Evolutionary conservation across 441 rosid species (phyloP).

Genomic region (Arabidopsis lyrata): DNA sequence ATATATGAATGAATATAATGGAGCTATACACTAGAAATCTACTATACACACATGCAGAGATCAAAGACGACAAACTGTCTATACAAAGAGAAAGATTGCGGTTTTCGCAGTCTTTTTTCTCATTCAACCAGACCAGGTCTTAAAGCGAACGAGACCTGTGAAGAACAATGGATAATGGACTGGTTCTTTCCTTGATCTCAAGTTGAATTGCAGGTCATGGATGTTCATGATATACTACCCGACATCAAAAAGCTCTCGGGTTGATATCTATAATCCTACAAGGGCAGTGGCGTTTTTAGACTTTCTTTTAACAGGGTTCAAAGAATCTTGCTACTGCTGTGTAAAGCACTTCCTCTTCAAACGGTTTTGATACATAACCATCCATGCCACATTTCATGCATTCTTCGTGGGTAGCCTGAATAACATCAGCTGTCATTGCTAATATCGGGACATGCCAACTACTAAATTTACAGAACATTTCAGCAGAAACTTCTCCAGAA

Average conservation of each 20-base stretch:
- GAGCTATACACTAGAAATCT: slow-evolving; percentile 38
- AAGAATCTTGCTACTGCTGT: slow-evolving; percentile 79
- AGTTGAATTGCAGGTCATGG: slow-evolving; percentile 14
- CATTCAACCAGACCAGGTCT: slow-evolving; percentile 11
- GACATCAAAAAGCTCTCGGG: slow-evolving; percentile 24
- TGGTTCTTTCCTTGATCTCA: slow-evolving; percentile 44
- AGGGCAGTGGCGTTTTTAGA: slow-evolving; percentile 6
- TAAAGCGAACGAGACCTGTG: slow-evolving; percentile 4
- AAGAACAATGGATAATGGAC: slow-evolving; percentile 6
- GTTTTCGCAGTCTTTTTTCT: slow-evolving; percentile 14
- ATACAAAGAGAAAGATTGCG: slow-evolving; percentile 23
- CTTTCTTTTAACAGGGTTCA: slow-evolving; percentile 51
- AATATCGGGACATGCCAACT: slow-evolving; percentile 83
- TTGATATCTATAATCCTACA: slow-evolving; percentile 21
- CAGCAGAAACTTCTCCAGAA: slow-evolving; percentile 56
- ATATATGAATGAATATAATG: slow-evolving; percentile 33
- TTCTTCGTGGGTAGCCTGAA: slow-evolving; percentile 78
- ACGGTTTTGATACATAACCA: slow-evolving; percentile 86
- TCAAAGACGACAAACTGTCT: slow-evolving; percentile 13
- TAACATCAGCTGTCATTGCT: slow-evolving; percentile 98
- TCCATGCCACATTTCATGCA: slow-evolving; percentile 93
- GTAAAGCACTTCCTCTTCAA: slow-evolving; percentile 88
- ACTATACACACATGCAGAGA: slow-evolving; percentile 28
- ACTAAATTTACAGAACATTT: slow-evolving; percentile 50
- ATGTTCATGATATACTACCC: slow-evolving; percentile 12